These are phyloP conservation scores for Tulasnella sp. DNA, from an alignment of 768 basidiomycete genomes.

Conservation along the genomic window DNA sequence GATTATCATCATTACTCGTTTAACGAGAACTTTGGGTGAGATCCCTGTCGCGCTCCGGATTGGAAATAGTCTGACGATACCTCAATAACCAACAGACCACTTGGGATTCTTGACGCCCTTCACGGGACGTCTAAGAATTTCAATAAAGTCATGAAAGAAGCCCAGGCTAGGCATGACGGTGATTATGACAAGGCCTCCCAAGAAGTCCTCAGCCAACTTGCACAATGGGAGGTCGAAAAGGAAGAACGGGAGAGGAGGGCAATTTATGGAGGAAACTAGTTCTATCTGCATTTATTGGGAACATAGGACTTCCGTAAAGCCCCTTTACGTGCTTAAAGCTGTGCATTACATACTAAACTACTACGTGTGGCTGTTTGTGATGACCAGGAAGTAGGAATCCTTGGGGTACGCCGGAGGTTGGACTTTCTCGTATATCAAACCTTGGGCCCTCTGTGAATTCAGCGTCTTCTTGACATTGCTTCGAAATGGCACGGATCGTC, in stretches of 20 bases:
- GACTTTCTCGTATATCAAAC: no score
- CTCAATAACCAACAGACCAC: background rate
- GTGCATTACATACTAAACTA: no score
- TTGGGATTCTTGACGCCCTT: conserved; percentile 11
- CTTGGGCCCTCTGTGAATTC: no score
- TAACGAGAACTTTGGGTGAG: conserved; percentile 18
- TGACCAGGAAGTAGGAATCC: no score
- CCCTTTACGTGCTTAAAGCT: no score
- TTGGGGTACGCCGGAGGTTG: no score
- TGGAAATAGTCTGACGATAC: background rate
- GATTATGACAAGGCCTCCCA: conserved; percentile 7
- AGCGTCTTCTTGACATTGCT: no score
- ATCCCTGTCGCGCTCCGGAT: no score
- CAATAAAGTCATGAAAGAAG: conserved; percentile 7
- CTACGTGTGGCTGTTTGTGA: no score
- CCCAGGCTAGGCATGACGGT: conserved; percentile 6
- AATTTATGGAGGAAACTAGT: background rate
- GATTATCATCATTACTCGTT: conserved; percentile 18
- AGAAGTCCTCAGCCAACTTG: conserved; percentile 3
- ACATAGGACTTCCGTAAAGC: no score
- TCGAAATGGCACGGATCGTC: no score
- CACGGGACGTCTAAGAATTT: conserved; percentile 17
- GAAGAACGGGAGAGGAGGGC: background rate
- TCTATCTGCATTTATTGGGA: background rate
- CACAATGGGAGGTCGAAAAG: conserved; percentile 13